These are phyloP conservation scores for Colletotrichum phormii DNA, from an alignment of 2,329 filamentous ascomycete genomes.

Conservation along the genomic window DNA sequence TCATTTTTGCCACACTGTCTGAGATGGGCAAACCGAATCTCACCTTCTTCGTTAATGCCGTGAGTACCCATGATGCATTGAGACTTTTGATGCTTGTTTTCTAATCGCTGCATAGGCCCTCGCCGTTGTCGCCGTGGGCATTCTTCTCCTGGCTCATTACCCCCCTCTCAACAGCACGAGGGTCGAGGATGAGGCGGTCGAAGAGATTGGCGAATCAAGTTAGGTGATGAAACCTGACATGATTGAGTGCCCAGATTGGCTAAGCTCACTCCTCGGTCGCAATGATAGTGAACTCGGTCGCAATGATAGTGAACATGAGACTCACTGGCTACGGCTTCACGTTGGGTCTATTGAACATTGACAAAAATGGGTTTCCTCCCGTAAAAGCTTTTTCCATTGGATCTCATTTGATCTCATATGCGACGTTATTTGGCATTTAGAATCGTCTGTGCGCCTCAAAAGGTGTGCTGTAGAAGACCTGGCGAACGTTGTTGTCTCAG, in stretches of 20 bases:
- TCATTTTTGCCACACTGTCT: conserved; percentile 74
- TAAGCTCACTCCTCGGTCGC: background rate
- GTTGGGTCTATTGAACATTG: no score
- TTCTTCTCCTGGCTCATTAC: conserved; percentile 57
- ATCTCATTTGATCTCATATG: background rate
- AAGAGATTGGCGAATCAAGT: background rate
- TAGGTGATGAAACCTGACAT: background rate
- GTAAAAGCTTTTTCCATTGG: background rate
- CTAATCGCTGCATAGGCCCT: conserved; percentile 54
- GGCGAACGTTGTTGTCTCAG: background rate
- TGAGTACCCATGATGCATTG: conserved; percentile 44
- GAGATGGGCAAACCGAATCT: conserved; percentile 68
- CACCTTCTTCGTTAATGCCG: conserved; percentile 77
- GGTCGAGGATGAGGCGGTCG: conserved; percentile 47
- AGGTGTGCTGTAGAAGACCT: background rate
- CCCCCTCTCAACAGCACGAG: conserved; percentile 56
- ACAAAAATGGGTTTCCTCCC: background rate
- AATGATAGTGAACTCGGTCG: background rate
- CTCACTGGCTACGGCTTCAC: background rate
- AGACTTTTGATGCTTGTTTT: background rate
- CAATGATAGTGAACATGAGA: background rate
- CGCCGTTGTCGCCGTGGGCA: conserved; percentile 61
- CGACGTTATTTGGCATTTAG: background rate
- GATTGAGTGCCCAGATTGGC: background rate
- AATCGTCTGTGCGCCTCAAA: background rate